Conservation (phyloP, 2,329 filamentous ascomycete genomes). For the Paraconiothyrium sp. region DNA sequence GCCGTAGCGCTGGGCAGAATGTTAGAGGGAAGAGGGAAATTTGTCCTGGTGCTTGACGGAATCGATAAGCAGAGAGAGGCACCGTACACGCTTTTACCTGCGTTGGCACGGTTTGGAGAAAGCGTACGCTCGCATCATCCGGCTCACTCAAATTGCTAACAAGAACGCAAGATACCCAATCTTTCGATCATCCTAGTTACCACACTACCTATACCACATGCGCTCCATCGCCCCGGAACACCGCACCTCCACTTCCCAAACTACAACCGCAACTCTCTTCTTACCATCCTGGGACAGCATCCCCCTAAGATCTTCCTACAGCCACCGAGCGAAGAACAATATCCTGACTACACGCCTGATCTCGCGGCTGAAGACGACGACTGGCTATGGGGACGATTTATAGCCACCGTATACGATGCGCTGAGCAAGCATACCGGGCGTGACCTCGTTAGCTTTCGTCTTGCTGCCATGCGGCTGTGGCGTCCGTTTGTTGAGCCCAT, state of each 20-base stretch:
- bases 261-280: conserved; percentile 82
- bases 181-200: conserved; percentile 82
- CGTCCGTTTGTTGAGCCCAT: conserved; percentile 83
- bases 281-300: conserved; percentile 72
- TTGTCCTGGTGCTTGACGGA: conserved; percentile 86
- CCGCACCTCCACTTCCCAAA: conserved; percentile 84
- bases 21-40: conserved; percentile 66
- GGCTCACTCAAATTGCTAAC: not conserved
- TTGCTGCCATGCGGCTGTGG: conserved; percentile 81
- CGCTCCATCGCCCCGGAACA: conserved; percentile 74
- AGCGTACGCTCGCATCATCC: conserved; percentile 64
- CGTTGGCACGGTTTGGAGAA: conserved; percentile 82
- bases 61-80: conserved; percentile 87
- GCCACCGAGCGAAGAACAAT: conserved; percentile 51
- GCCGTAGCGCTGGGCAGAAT: conserved; percentile 75
- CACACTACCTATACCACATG: conserved; percentile 73
- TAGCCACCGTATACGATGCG: conserved; percentile 85
- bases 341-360: conserved; percentile 56
- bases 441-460: conserved; percentile 77
- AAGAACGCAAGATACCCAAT: conserved; percentile 71
- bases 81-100: conserved; percentile 79
- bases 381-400: conserved; percentile 83
- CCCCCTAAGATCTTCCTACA: conserved; percentile 59
- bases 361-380: conserved; percentile 65
- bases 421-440: conserved; percentile 82